A percentile compares a stretch with the other conserved stretches of the same genome.
These are phyloP conservation scores for Ostreobium quekettii DNA, from an alignment of 139 green algal species.

Conservation along the genomic window DNA sequence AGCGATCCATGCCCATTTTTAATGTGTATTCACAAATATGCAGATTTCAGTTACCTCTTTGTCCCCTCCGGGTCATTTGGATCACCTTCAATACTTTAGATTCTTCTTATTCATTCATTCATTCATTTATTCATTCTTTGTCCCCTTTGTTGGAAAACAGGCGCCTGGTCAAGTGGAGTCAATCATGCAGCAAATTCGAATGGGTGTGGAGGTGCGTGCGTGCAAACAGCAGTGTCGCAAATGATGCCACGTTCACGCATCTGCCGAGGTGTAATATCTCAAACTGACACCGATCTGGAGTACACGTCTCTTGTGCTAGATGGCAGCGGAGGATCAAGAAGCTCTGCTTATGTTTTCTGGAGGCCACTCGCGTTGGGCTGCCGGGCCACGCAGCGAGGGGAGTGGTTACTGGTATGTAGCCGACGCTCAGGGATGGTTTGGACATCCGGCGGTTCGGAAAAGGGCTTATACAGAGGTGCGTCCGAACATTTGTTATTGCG, in stretches of 20 bases:
- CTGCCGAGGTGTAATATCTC: too few species aligned
- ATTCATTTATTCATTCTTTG: conserved; percentile 1
- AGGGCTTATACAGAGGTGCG: conserved; percentile 38
- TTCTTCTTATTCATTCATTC: neutral
- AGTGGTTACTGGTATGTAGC: conserved; percentile 70
- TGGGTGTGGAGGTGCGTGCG: conserved; percentile 62
- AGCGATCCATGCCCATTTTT: too few species aligned
- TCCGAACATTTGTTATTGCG: neutral
- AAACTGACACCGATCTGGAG: too few species aligned
- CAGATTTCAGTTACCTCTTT: neutral
- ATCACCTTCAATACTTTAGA: neutral
- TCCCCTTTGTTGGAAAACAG: conserved; percentile 11
- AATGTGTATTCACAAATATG: neutral
- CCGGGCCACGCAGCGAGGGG: conserved; percentile 63
- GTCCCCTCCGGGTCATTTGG: neutral
- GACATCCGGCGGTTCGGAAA: conserved; percentile 28
- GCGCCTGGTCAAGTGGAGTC: conserved; percentile 55
- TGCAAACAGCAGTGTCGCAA: too few species aligned
- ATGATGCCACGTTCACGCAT: too few species aligned
- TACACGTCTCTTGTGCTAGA: too few species aligned
- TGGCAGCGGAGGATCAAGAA: conserved; percentile 50
- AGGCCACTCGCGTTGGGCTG: conserved; percentile 47
- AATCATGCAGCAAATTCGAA: conserved; percentile 78
- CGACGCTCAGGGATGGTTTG: conserved; percentile 59
- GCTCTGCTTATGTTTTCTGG: conserved; percentile 72